These are phyloP conservation scores for Pseudozyma thailandica DNA, from an alignment of 1,284 basidiomycete genomes.

Conservation along the genomic window DNA sequence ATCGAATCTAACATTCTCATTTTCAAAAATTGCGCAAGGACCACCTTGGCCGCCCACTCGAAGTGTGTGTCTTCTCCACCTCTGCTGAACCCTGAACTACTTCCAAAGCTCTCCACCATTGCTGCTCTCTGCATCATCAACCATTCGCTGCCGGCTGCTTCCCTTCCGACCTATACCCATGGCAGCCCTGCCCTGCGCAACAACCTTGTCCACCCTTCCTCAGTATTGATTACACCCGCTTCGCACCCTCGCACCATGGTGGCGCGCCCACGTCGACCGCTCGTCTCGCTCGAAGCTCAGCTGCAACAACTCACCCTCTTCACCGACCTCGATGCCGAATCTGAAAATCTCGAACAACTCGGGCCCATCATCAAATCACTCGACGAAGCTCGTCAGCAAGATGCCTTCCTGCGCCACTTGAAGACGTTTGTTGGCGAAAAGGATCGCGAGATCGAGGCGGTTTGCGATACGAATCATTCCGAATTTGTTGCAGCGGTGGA, in stretches of 20 bases:
- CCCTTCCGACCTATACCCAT: not conserved
- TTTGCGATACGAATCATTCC: slow-evolving; percentile 95
- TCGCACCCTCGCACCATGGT: slow-evolving; percentile 22
- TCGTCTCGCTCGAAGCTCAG: slow-evolving; percentile 65
- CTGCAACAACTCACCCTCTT: slow-evolving; percentile 66
- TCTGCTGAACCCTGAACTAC: no score
- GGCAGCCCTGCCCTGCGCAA: not conserved
- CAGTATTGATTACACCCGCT: not conserved
- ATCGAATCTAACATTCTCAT: no score
- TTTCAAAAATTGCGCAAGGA: no score
- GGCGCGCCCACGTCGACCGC: slow-evolving; percentile 47
- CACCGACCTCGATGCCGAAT: slow-evolving; percentile 61
- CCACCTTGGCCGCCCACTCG: no score
- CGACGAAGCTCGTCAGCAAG: slow-evolving; percentile 87
- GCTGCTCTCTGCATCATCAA: no score
- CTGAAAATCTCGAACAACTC: slow-evolving; percentile 67
- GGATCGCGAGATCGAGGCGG: slow-evolving; percentile 93
- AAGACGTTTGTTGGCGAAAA: slow-evolving; percentile 89
- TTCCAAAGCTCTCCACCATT: no score
- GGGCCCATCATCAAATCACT: slow-evolving; percentile 72
- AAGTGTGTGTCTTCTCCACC: no score
- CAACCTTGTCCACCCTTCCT: not conserved
- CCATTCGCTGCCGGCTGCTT: no score
- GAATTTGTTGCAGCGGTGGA: slow-evolving; percentile 97
- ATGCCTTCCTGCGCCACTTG: slow-evolving; percentile 86